These are phyloP conservation scores for Hymenoscyphus fructigenus DNA, from an alignment of 2,329 filamentous ascomycete genomes.

Conservation along the genomic window DNA sequence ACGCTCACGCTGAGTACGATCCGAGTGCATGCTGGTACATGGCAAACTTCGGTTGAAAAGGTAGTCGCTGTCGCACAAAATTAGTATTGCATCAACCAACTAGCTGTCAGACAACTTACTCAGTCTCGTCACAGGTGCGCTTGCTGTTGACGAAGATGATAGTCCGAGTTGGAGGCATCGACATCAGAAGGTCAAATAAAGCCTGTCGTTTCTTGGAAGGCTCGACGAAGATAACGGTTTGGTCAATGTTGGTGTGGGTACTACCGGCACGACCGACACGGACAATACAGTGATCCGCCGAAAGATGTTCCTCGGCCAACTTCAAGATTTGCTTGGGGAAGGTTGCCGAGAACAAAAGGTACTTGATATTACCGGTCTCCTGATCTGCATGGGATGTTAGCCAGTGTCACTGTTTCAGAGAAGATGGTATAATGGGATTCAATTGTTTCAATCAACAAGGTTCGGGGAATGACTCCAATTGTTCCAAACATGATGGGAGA, in stretches of 20 bases:
- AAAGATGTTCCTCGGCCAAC: conserved; percentile 74
- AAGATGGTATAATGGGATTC: neutral
- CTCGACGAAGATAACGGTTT: conserved; percentile 70
- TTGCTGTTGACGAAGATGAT: conserved; percentile 90
- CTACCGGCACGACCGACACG: conserved; percentile 85
- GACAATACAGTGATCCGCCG: conserved; percentile 73
- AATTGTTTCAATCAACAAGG: too few relatives aligned
- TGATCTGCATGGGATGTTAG: conserved; percentile 54
- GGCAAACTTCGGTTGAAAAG: conserved; percentile 79
- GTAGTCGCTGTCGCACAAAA: conserved; percentile 56
- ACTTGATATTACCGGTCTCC: conserved; percentile 66
- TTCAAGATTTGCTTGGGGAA: conserved; percentile 80
- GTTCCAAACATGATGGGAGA: too few relatives aligned
- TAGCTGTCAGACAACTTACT: conserved; percentile 40
- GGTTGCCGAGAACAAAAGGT: conserved; percentile 90
- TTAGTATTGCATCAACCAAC: neutral
- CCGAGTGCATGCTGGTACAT: conserved; percentile 82
- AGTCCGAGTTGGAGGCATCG: conserved; percentile 71
- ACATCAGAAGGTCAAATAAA: conserved; percentile 70
- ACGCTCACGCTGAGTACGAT: conserved; percentile 85
- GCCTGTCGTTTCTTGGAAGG: conserved; percentile 65
- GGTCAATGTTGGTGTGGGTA: conserved; percentile 78
- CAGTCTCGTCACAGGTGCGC: conserved; percentile 73
- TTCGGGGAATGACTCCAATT: too few relatives aligned
- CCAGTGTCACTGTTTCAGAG: neutral